These are phyloP conservation scores for Trichosanthes cucumerina DNA, from an alignment of 306 rosid species.

Conservation along the genomic window DNA sequence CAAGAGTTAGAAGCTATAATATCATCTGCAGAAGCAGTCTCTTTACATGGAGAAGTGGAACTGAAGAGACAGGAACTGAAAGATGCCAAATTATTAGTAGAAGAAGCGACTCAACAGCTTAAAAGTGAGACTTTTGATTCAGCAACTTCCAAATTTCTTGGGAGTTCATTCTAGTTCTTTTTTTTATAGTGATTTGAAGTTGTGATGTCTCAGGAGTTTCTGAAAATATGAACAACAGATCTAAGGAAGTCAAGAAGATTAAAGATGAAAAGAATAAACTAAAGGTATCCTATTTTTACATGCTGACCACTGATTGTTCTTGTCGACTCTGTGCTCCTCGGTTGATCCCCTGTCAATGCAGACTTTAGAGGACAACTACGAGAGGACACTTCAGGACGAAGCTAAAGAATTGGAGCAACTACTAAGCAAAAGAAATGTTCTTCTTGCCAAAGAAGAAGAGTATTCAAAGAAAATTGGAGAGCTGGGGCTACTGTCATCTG, in stretches of 20 bases:
- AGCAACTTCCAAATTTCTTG: slow-evolving; percentile 16
- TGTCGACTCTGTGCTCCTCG: slow-evolving; percentile 20
- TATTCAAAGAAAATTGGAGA: slow-evolving; percentile 82
- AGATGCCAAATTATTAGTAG: slow-evolving; percentile 65
- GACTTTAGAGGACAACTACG: slow-evolving; percentile 73
- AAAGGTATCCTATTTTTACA: slow-evolving; percentile 44
- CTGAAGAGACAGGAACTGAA: slow-evolving; percentile 56
- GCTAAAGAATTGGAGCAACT: slow-evolving; percentile 84
- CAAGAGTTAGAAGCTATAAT: slow-evolving; percentile 82
- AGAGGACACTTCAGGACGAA: slow-evolving; percentile 84
- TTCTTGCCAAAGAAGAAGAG: slow-evolving; percentile 85
- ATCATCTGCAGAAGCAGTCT: slow-evolving; percentile 56
- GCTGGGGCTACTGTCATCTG: slow-evolving; percentile 81
- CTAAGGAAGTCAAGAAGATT: slow-evolving; percentile 44
- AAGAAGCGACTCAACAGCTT: slow-evolving; percentile 61
- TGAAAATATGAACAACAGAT: slow-evolving; percentile 40
- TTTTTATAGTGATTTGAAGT: slow-evolving; percentile 21
- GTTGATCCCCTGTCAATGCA: slow-evolving; percentile 29
- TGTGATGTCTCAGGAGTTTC: slow-evolving; percentile 54
- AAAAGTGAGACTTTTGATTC: slow-evolving; percentile 40
- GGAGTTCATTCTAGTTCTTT: slow-evolving; percentile 3
- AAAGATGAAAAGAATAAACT: slow-evolving; percentile 72
- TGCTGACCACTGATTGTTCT: slow-evolving; percentile 12
- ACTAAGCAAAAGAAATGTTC: slow-evolving; percentile 57
- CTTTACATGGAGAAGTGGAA: slow-evolving; percentile 49